Percentiles rank a stretch among this genome's conserved stretches.
Evolutionary conservation across 1,284 basidiomycete genomes (phyloP).

Genomic region (Irpex sp.): DNA sequence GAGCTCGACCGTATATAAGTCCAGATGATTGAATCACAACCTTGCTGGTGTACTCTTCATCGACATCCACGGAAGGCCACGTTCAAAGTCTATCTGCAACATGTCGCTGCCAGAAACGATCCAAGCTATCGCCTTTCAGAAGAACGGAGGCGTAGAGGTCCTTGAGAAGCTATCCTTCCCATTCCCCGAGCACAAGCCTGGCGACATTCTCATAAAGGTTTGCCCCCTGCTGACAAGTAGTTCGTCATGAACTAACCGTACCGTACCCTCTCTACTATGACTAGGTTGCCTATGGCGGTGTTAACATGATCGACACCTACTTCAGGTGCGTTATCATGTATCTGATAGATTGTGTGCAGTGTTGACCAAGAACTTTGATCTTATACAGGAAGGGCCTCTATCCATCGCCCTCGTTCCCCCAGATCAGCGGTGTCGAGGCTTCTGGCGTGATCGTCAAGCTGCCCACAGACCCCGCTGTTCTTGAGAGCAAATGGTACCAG

Average conservation of each 20-base stretch:
- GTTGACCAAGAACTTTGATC: not conserved
- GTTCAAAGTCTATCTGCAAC: not conserved
- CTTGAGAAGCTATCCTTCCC: slow-evolving; percentile 62
- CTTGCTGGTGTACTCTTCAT: too few species aligned
- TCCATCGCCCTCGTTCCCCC: slow-evolving; percentile 59
- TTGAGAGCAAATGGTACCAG: slow-evolving; percentile 57
- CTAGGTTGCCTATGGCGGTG: slow-evolving; percentile 63
- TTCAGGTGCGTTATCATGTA: slow-evolving; percentile 37
- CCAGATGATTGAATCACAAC: too few species aligned
- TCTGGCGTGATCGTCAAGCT: slow-evolving; percentile 75
- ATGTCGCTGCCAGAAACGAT: slow-evolving; percentile 52
- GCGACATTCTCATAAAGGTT: slow-evolving; percentile 80
- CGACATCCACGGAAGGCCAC: not conserved
- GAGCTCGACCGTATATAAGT: too few species aligned
- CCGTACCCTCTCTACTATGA: not conserved
- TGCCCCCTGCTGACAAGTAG: slow-evolving; percentile 3
- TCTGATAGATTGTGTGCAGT: not conserved
- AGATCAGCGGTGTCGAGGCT: slow-evolving; percentile 75
- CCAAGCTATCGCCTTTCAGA: slow-evolving; percentile 52
- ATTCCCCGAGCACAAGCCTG: slow-evolving; percentile 57
- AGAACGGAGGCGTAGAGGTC: slow-evolving; percentile 76
- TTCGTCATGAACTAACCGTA: not conserved
- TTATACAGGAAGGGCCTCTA: slow-evolving; percentile 54
- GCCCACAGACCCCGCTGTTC: slow-evolving; percentile 55
- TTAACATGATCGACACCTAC: slow-evolving; percentile 89